Conservation (phyloP, 352 stramenopile species). For the Pythium biforme region DNA sequence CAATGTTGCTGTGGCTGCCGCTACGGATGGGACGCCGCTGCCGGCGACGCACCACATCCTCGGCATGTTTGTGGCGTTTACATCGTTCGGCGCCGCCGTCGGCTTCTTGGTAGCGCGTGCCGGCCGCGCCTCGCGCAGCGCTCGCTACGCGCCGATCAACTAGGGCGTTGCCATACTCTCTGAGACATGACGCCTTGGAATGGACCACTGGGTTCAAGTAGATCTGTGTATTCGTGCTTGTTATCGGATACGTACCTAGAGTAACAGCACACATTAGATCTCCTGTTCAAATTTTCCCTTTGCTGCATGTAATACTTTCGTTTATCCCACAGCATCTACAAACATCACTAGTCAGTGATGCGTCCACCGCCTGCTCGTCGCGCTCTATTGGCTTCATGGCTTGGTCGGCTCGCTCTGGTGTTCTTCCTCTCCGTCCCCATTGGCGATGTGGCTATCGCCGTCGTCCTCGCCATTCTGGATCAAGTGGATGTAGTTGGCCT, state of each 20-base stretch:
- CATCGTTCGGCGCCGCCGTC: constrained; percentile 33
- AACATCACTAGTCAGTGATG: not conserved
- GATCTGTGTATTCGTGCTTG: not conserved
- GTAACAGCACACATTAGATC: not conserved
- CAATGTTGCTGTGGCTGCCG: constrained; percentile 11
- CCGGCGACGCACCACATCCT: constrained; percentile 27
- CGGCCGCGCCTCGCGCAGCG: constrained; percentile 20
- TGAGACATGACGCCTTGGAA: no score
- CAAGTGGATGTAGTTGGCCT: constrained; percentile 70
- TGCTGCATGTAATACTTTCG: not conserved
- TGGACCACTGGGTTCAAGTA: not conserved
- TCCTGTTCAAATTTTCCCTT: not conserved
- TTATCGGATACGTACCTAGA: not conserved
- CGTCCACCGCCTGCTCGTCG: not conserved
- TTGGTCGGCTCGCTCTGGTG: not conserved
- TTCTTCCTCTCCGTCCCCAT: constrained; percentile 1
- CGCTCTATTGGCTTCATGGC: constrained; percentile 1
- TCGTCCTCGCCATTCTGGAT: constrained; percentile 31
- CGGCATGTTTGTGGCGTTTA: constrained; percentile 35
- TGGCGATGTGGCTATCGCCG: not conserved
- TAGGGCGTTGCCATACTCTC: not conserved
- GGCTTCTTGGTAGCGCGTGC: constrained; percentile 31
- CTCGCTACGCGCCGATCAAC: constrained; percentile 33
- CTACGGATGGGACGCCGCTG: constrained; percentile 1
- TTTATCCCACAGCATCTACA: not conserved